Evolutionary conservation across 2,329 filamentous ascomycete species (phyloP), one percentile per base, ranked within the genome.

Genomic region (Aspergillus ibericus): DNA sequence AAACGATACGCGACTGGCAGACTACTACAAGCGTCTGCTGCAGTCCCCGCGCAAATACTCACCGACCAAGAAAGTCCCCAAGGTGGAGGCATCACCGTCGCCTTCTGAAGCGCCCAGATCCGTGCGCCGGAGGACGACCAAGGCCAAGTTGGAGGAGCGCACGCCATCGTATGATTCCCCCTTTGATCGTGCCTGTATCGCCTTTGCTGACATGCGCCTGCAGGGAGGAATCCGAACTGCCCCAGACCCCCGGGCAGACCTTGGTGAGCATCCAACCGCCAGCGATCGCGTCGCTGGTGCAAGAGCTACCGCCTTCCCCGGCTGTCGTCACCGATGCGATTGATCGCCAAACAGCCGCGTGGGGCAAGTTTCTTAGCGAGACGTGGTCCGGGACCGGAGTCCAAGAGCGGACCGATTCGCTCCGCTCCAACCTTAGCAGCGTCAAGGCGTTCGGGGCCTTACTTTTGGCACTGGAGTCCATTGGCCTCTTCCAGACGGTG

Each of bases 341-440:
- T 72, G 92, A 95, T 77, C 87, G 84, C 69, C 86, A 78, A 59
- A 79, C 78, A 9, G 70, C 71, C 49, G 70, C 67, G 50, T 69
- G 75, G 58, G 68, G 74, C 68, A 68, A 73, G 53, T 69, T 63
- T 34, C 56, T 77, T 15, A 69, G 70, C 46, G 66, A 72, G 5
- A 68, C 63, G 12, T 78, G 75, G 75, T 65, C 65, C 15, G 65
- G 65, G 9, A 76, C 70, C 0, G 75, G 76, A 6, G 61, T 78
- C 3, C 65, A 70, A 15, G 74, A 78, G 57, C 68, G 85, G 61
- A 86, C 88, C 8, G 73, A 86, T 46, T 84, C 84, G 15, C 76
- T 93, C 58, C 87, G 89, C 72, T 81, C 84, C 55, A 85, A 85
- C 71, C 84, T 95, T 59, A 88, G 89, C 73, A 84, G 85, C 64